These are phyloP conservation scores for Cryoendolithus antarcticus DNA, from an alignment of 2,329 filamentous ascomycete species.

Conservation along the genomic window DNA sequence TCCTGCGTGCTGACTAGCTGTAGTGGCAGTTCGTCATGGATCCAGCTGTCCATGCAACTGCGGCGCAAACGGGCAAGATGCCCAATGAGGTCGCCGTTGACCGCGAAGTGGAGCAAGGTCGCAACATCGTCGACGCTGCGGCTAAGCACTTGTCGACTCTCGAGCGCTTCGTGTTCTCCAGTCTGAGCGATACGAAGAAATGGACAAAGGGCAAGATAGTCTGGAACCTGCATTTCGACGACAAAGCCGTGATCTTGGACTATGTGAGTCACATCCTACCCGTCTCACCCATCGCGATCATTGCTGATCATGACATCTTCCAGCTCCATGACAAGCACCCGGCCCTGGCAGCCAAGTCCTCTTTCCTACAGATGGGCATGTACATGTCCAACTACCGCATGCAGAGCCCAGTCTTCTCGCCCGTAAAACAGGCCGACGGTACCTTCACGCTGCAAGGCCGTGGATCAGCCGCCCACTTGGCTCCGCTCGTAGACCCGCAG, in stretches of 20 bases:
- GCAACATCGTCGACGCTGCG: constrained; percentile 6
- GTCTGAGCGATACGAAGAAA: constrained; percentile 24
- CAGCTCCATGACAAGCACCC: constrained; percentile 11
- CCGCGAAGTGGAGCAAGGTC: constrained; percentile 13
- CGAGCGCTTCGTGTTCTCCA: constrained; percentile 29
- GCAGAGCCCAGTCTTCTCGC: constrained; percentile 6
- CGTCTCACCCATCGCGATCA: no score
- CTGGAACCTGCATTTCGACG: constrained; percentile 30
- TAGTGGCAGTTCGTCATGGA: constrained; percentile 5
- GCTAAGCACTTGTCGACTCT: constrained; percentile 13
- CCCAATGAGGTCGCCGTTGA: constrained; percentile 8
- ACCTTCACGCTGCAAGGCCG: constrained; percentile 4
- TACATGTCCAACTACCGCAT: constrained; percentile 22
- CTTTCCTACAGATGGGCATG: constrained; percentile 23
- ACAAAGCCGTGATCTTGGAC: constrained; percentile 25
- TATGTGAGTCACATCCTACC: constrained; percentile 14
- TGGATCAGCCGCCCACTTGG: not conserved
- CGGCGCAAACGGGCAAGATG: constrained; percentile 3
- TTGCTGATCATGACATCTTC: no score
- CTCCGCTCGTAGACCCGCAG: constrained; percentile 16
- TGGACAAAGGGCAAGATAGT: constrained; percentile 31
- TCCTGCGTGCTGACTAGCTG: no score
- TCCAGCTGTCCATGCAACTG: constrained; percentile 1
- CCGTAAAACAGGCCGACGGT: constrained; percentile 9
- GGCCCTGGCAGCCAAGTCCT: constrained; percentile 19